A percentile compares a stretch with the other conserved stretches of the same genome.
Evolutionary conservation across 169 alveolate species (phyloP).

Genomic region (Ichthyophthirius multifiliis): DNA sequence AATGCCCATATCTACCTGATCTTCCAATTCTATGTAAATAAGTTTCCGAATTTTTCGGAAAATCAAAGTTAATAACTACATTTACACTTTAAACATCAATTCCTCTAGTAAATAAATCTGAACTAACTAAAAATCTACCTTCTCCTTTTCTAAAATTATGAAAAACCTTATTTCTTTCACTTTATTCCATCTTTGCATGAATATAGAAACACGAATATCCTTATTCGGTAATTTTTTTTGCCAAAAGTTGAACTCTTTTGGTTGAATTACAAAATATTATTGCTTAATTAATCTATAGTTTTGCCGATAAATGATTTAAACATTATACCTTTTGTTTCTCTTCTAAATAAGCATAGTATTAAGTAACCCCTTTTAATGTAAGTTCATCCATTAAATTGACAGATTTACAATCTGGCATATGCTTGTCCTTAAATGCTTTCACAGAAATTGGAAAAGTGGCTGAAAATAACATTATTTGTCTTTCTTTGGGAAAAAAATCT

Average conservation of each 20-base stretch:
- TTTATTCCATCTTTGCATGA: constrained; percentile 98
- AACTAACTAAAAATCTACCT: constrained; percentile 90
- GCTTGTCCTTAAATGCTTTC: constrained; percentile 92
- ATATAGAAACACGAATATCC: constrained; percentile 98
- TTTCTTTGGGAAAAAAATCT: constrained; percentile 87
- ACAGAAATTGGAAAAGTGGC: constrained; percentile 99
- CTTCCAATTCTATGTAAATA: constrained; percentile 97
- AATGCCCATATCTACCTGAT: constrained; percentile 98
- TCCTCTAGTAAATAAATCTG: constrained; percentile 98
- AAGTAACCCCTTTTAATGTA: constrained; percentile 98
- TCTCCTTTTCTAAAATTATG: constrained; percentile 98
- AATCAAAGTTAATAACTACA: constrained; percentile 99
- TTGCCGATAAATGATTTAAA: constrained; percentile 93
- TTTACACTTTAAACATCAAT: constrained; percentile 97
- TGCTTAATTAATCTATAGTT: constrained; percentile 97
- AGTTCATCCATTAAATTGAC: constrained; percentile 98
- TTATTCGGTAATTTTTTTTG: constrained; percentile 98
- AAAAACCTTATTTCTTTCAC: constrained; percentile 95
- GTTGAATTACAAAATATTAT: constrained; percentile 98
- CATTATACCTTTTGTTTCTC: constrained; percentile 99
- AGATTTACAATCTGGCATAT: constrained; percentile 95
- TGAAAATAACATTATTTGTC: constrained; percentile 92
- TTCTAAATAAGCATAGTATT: constrained; percentile 97
- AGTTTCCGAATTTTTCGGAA: constrained; percentile 96
- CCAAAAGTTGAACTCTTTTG: constrained; percentile 97